phyloP scores from a whole-genome alignment of 1,284 basidiomycete species.

The Sanghuangporus sanghuang region DNA sequence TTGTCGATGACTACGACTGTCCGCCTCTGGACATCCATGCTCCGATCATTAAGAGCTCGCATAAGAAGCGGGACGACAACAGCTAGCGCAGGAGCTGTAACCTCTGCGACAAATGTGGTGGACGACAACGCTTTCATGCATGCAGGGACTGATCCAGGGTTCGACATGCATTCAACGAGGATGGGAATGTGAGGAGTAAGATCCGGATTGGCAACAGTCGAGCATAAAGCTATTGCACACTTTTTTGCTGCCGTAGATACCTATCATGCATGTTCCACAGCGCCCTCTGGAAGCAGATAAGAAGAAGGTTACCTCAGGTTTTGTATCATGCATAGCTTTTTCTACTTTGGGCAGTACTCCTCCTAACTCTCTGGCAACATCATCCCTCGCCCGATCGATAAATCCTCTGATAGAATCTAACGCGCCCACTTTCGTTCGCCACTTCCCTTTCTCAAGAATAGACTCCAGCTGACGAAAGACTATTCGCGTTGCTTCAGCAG shows the following conservation, averaged over 20 bases:
- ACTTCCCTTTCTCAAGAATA: constrained; percentile 83
- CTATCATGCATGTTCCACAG: constrained; percentile 36
- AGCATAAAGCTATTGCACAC: constrained; percentile 90
- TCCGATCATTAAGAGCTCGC: constrained; percentile 93
- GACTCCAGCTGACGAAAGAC: constrained; percentile 71
- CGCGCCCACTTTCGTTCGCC: constrained; percentile 94
- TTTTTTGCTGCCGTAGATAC: constrained; percentile 87
- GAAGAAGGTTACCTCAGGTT: constrained; percentile 66
- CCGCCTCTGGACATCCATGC: constrained; percentile 89
- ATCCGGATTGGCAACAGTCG: constrained; percentile 92
- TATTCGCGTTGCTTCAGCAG: constrained; percentile 76
- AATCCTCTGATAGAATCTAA: constrained; percentile 81
- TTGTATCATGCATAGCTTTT: constrained; percentile 95
- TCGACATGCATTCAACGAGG: constrained; percentile 94
- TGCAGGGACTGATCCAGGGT: constrained; percentile 81
- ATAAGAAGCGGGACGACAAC: constrained; percentile 91
- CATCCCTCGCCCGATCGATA: constrained; percentile 68
- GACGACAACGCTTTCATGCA: constrained; percentile 95
- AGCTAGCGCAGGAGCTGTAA: constrained; percentile 92
- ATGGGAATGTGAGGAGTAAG: constrained; percentile 85
- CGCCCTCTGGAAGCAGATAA: constrained; percentile 11
- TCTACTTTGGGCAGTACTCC: constrained; percentile 85
- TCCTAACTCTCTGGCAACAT: constrained; percentile 83
- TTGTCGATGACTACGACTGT: constrained; percentile 94
- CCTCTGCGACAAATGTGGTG: constrained; percentile 96